Percentiles rank a stretch among this genome's conserved stretches.
Evolutionary conservation across 768 basidiomycete species (phyloP).

Genomic region (Clathrus columnatus): DNA sequence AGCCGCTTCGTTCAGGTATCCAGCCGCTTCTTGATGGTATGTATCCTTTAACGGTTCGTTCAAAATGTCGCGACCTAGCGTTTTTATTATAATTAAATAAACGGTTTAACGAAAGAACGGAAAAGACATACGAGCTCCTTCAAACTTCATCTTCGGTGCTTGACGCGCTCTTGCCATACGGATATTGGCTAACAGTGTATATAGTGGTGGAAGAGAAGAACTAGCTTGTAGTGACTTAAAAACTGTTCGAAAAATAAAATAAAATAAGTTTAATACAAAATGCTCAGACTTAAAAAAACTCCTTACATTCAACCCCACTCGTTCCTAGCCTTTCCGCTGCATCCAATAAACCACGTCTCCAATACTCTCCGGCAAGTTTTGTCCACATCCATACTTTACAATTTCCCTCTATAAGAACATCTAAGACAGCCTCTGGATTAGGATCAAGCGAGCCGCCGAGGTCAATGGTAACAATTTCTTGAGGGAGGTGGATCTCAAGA

Average conservation of each 20-base stretch:
- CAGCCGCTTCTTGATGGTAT: constrained; percentile 61
- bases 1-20: constrained; percentile 52
- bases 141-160: constrained; percentile 73
- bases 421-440: constrained; percentile 64
- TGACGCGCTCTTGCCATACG: constrained; percentile 69
- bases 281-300: neutral
- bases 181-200: constrained; percentile 78
- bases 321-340: constrained; percentile 70
- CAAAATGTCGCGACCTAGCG: constrained; percentile 52
- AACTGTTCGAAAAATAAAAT: neutral
- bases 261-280: neutral
- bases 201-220: constrained; percentile 52
- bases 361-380: constrained; percentile 80
- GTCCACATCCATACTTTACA: constrained; percentile 74
- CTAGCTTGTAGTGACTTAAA: constrained; percentile 12
- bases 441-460: constrained; percentile 71
- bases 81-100: no score
- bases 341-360: constrained; percentile 65
- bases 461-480: constrained; percentile 86
- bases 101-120: constrained; percentile 4
- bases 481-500: constrained; percentile 64
- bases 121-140: constrained; percentile 57
- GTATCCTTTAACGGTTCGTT: constrained; percentile 58
- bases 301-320: constrained; percentile 34
- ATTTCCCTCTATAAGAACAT: constrained; percentile 62